Evolutionary conservation across 2,329 filamentous ascomycete genomes (phyloP).

Genomic region (Calonectria pseudoturangicola): DNA sequence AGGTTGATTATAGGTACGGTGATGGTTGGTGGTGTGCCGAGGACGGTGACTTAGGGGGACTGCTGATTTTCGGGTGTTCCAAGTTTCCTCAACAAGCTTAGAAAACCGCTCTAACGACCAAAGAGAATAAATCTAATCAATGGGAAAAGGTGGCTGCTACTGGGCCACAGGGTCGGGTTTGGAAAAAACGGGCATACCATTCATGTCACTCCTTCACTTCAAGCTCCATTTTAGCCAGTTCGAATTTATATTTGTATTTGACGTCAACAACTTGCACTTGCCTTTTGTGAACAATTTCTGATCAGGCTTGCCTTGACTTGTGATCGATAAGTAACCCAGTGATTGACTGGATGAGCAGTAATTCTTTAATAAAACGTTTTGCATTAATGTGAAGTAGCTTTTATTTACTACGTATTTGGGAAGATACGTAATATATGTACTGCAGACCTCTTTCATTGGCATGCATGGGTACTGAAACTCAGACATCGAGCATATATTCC

Average conservation of each 20-base stretch:
- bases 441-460: too few species aligned
- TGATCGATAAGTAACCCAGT: too few species aligned
- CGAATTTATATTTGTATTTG: slow-evolving; percentile 23
- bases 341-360: too few species aligned
- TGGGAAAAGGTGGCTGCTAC: neutral
- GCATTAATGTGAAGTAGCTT: too few species aligned
- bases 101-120: slow-evolving; percentile 21
- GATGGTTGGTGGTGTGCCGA: neutral
- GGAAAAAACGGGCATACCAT: slow-evolving; percentile 20
- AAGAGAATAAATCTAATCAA: slow-evolving; percentile 24
- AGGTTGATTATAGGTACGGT: slow-evolving; percentile 14
- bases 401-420: too few species aligned
- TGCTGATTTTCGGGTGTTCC: neutral
- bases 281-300: neutral
- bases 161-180: neutral
- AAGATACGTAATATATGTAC: too few species aligned
- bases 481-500: too few species aligned
- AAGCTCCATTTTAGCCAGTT: slow-evolving; percentile 23
- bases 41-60: neutral
- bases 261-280: too few species aligned
- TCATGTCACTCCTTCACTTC: slow-evolving; percentile 26
- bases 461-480: too few species aligned
- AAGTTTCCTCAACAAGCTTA: neutral
- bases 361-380: too few species aligned
- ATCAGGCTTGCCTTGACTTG: neutral